Evolutionary conservation across 2,329 filamentous ascomycete genomes (phyloP).

Genomic region (Trichoderma gracile): DNA sequence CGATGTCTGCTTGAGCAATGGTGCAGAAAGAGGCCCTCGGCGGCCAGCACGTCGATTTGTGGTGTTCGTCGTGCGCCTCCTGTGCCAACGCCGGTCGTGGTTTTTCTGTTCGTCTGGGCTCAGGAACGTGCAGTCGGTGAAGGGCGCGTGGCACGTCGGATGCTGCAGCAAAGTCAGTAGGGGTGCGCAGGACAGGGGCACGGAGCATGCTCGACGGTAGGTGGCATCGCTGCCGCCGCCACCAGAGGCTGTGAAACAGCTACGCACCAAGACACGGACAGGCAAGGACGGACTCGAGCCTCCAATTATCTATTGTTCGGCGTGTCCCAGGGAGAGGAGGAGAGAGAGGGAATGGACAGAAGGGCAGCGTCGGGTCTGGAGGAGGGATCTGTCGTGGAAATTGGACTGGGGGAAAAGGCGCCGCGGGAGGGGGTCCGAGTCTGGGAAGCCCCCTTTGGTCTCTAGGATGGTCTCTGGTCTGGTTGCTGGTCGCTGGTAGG

Average conservation of each 20-base stretch:
- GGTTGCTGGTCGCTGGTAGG: neutral
- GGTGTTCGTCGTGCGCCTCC: constrained; percentile 1
- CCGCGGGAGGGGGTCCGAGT: constrained; percentile 4
- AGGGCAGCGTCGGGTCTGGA: neutral
- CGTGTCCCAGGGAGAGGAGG: neutral
- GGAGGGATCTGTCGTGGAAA: constrained; percentile 6
- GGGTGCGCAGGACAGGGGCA: constrained; percentile 27
- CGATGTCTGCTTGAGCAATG: neutral
- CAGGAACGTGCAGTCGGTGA: constrained; percentile 24
- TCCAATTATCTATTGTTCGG: neutral
- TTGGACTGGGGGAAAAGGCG: constrained; percentile 13
- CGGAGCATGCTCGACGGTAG: constrained; percentile 23
- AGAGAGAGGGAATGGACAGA: neutral
- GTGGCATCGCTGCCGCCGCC: constrained; percentile 26
- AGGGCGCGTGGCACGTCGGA: constrained; percentile 25
- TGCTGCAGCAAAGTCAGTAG: constrained; percentile 26
- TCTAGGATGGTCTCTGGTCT: no score
- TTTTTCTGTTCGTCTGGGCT: neutral
- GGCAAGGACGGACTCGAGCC: neutral
- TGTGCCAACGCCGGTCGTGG: neutral
- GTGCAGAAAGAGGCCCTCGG: constrained; percentile 15
- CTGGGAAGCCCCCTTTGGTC: constrained; percentile 21
- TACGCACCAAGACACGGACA: constrained; percentile 19
- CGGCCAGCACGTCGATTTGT: neutral
- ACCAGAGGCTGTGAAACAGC: constrained; percentile 24